Conservation (phyloP, 768 basidiomycete genomes). For the Chlorophyllum brunneum region DNA sequence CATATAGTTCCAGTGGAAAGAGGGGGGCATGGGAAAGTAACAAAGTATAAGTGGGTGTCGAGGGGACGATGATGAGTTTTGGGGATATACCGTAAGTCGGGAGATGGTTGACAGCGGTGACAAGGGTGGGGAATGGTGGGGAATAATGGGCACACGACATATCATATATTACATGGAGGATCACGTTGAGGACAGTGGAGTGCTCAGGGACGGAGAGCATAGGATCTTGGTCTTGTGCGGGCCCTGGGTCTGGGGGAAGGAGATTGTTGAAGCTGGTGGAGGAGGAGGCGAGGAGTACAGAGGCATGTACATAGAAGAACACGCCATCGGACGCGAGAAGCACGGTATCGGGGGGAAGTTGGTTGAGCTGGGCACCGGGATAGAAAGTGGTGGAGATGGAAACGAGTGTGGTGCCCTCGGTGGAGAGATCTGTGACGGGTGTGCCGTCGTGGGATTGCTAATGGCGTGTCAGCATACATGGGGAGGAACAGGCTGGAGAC, state of each 20-base stretch:
- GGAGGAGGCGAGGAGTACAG: conserved; percentile 55
- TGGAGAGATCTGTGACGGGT: conserved; percentile 33
- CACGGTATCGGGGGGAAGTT: conserved; percentile 57
- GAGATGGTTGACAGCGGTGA: conserved; percentile 52
- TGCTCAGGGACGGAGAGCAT: conserved; percentile 59
- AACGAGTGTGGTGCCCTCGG: conserved; percentile 42
- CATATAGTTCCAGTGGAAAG: conserved; percentile 68
- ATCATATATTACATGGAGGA: conserved; percentile 71
- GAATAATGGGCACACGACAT: conserved; percentile 73
- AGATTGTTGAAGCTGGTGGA: conserved; percentile 60
- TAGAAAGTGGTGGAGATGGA: conserved; percentile 84
- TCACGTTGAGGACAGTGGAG: conserved; percentile 62
- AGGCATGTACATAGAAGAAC: conserved; percentile 78
- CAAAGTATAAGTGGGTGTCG: conserved; percentile 51
- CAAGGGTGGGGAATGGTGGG: conserved; percentile 58
- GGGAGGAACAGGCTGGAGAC: conserved; percentile 17
- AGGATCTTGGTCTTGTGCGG: conserved; percentile 41
- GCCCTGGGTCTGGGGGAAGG: conserved; percentile 40
- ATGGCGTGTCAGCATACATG: neutral
- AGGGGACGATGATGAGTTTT: conserved; percentile 41
- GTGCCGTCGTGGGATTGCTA: conserved; percentile 47
- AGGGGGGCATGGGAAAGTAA: conserved; percentile 67
- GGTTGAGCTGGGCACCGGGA: conserved; percentile 58
- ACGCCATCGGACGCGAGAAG: conserved; percentile 72
- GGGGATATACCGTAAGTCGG: conserved; percentile 57